These are phyloP conservation scores for Tetrapyrgos nigripes DNA, from an alignment of 1,284 basidiomycete genomes.

Conservation along the genomic window DNA sequence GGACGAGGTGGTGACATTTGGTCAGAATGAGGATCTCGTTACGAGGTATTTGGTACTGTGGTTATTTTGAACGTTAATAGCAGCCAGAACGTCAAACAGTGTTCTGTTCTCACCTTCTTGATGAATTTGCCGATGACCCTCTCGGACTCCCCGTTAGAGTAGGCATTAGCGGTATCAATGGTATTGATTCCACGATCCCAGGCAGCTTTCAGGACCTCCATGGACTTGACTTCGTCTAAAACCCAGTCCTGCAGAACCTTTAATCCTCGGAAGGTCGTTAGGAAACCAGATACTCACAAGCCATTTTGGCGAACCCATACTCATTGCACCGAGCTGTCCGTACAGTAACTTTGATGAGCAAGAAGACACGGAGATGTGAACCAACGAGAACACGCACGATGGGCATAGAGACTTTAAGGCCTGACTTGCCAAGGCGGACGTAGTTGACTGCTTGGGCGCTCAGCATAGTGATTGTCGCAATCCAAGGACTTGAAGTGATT, in stretches of 20 bases:
- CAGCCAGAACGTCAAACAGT: no score
- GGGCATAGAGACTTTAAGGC: slow-evolving; percentile 51
- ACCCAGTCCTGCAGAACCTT: slow-evolving; percentile 15
- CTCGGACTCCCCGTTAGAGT: slow-evolving; percentile 25
- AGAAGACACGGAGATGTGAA: background rate
- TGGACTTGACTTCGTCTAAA: slow-evolving; percentile 18
- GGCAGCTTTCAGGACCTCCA: slow-evolving; percentile 25
- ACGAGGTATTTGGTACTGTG: no score
- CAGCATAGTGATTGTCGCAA: no score
- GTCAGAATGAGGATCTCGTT: no score
- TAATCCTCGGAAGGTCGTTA: no score
- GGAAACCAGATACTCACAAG: background rate
- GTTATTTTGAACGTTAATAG: no score
- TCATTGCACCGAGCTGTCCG: slow-evolving; percentile 23
- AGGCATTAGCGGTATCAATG: slow-evolving; percentile 26
- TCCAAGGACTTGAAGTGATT: no score
- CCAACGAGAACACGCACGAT: slow-evolving; percentile 35
- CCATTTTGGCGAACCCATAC: no score
- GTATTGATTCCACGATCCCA: slow-evolving; percentile 29
- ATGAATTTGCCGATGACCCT: slow-evolving; percentile 23
- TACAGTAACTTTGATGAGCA: background rate
- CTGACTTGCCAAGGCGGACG: slow-evolving; percentile 42
- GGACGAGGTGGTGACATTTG: no score
- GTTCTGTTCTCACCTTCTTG: slow-evolving; percentile 26
- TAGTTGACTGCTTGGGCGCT: slow-evolving; percentile 9